Base-by-base conservation (phyloP, 768 basidiomycete genomes). In the Kwoniella mangroviensis region DNA sequence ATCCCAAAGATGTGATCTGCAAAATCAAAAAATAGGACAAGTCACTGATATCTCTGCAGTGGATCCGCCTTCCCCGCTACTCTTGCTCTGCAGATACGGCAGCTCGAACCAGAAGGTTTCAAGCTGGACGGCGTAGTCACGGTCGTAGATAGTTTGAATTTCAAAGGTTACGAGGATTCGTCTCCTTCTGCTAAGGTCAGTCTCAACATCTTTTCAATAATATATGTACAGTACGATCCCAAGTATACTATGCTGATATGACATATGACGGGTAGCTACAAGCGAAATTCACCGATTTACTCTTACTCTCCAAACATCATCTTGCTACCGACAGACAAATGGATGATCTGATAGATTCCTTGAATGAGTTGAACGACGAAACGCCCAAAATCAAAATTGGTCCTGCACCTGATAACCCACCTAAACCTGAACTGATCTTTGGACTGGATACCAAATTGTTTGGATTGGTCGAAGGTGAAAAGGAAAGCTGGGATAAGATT, bases 61-160 rank as follows among this genome's bases (percentile, higher is more conserved):
- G 95, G 95, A 12, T 95, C 93, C 9, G 95, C 95, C 0, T 97
- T 97, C 78, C 95, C 95, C 10, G 95, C 95, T 2, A 96, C 94
- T 1, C 86, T 98, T 42, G 95, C 94, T 0, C 93, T 96, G 78
- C 95, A 96, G 79, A 93, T 98, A 67, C 90, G 93, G 49, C 91
- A 95, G 81, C 85, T 98, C 24, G 94, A 94, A 81, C 87, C 87
- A 49, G 88, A 94, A 79, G 91, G 90, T 58, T 87, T 98, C 79
- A 89, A 88, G 78, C 86, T 98, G 28, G 95, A 98, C 75, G 91
- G 92, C 0, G 95, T 97, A 67, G 86, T 94, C 51, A 98, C 95
- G 0, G 94, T 96, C 22, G 85, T 98, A 57, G 83, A 83, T 62
- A 79, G 79, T 79, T 91, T 92, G 0, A 96, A 96, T 82, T 98